A percentile compares a stretch with the other conserved stretches of the same genome.
Conservation (phyloP, 148 eudicot genomes). For the Dysphania ambrosioides region DNA sequence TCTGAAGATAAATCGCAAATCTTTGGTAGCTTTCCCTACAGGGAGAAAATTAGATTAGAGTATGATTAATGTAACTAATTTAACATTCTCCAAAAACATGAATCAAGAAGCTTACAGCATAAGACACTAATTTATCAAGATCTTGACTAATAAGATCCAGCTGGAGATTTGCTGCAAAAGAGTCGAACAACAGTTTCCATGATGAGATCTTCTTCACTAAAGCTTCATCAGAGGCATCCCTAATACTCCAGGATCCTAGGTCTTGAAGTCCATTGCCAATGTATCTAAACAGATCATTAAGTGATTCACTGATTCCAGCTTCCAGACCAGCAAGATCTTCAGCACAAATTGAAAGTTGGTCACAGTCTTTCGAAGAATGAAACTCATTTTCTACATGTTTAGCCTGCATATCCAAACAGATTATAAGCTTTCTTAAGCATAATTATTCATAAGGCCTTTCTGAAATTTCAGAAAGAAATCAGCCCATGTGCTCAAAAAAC, state of each 20-base stretch:
- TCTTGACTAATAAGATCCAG: constrained; percentile 49
- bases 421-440: constrained; percentile 8
- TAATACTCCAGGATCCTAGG: constrained; percentile 35
- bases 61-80: neutral
- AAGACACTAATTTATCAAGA: constrained; percentile 39
- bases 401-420: constrained; percentile 42
- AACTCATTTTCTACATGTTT: constrained; percentile 40
- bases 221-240: constrained; percentile 28
- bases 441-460: neutral
- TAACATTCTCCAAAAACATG: neutral
- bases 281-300: constrained; percentile 35
- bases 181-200: constrained; percentile 54
- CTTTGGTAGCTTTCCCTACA: constrained; percentile 58
- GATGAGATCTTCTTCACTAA: constrained; percentile 47
- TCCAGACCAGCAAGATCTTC: constrained; percentile 30
- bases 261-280: constrained; percentile 40
- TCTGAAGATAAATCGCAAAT: constrained; percentile 27
- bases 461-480: no score
- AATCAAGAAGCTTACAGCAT: constrained; percentile 51
- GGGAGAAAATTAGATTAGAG: constrained; percentile 17
- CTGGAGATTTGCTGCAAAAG: constrained; percentile 45
- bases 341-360: constrained; percentile 19
- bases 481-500: no score
- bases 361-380: constrained; percentile 23
- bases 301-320: constrained; percentile 36